A percentile compares a stretch with the other conserved stretches of the same genome.
Evolutionary conservation across 2,329 filamentous ascomycete genomes (phyloP).

Genomic region (Beauveria asiatica): DNA sequence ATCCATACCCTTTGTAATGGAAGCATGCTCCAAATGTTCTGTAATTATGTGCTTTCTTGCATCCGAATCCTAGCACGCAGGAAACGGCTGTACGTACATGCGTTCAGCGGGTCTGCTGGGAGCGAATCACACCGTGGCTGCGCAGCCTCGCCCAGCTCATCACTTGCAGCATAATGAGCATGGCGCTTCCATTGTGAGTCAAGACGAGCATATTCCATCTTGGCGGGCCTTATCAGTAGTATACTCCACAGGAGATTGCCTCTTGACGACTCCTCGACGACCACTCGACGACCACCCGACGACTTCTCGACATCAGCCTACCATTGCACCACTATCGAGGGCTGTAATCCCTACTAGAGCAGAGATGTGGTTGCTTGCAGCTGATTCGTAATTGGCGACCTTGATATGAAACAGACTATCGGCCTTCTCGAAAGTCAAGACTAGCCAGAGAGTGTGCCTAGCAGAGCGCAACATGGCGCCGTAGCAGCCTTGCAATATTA

Average conservation of each 20-base stretch:
- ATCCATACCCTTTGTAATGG: conserved; percentile 1
- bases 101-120: background rate
- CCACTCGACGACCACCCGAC: background rate
- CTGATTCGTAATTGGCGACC: background rate
- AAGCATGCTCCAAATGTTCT: background rate
- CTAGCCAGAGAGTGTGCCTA: background rate
- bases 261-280: background rate
- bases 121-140: background rate
- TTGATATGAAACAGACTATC: background rate
- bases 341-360: background rate
- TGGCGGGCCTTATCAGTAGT: background rate
- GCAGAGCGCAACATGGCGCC: background rate
- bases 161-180: background rate
- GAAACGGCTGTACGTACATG: background rate
- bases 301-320: background rate
- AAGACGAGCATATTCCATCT: background rate
- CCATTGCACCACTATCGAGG: background rate
- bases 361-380: background rate
- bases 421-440: background rate
- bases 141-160: background rate
- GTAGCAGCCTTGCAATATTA: conserved; percentile 3
- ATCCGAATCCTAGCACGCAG: background rate
- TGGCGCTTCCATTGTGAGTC: background rate
- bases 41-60: background rate
- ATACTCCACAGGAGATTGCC: background rate